phyloP scores from a whole-genome alignment of 1,284 basidiomycete species.

The Marasmius tenuissimus region DNA sequence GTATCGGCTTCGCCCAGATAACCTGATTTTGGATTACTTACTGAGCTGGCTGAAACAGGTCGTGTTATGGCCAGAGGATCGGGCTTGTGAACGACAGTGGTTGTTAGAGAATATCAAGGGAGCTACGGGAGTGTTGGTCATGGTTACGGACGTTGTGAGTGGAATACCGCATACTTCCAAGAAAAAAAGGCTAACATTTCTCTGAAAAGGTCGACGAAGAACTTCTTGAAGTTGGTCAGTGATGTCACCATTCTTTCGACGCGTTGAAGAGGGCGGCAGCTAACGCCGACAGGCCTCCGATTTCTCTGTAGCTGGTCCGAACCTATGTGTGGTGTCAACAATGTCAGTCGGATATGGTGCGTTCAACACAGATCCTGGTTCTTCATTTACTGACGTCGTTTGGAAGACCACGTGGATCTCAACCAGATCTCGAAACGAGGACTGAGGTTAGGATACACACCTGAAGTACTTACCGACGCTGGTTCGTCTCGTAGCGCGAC shows the following conservation, averaged over 20 bases:
- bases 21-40: neutral
- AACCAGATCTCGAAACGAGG: conserved; percentile 60
- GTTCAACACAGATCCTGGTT: conserved; percentile 17
- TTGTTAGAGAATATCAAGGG: conserved; percentile 73
- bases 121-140: conserved; percentile 65
- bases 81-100: conserved; percentile 71
- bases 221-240: conserved; percentile 64
- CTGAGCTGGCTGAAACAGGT: conserved; percentile 37
- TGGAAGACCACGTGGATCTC: conserved; percentile 80
- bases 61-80: conserved; percentile 72
- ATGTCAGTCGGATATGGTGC: conserved; percentile 88
- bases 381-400: neutral
- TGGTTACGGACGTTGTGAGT: conserved; percentile 70
- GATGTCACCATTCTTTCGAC: neutral
- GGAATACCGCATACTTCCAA: neutral
- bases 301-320: conserved; percentile 57
- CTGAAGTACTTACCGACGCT: conserved; percentile 86
- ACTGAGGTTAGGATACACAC: conserved; percentile 87
- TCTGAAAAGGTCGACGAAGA: conserved; percentile 65
- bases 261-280: neutral
- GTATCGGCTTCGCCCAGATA: neutral
- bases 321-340: conserved; percentile 81
- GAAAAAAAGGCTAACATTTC: neutral
- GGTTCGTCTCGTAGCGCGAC: conserved; percentile 42
- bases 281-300: neutral